These are phyloP conservation scores for Xylaria sp. DNA, from an alignment of 2,329 filamentous ascomycete species.

Conservation along the genomic window DNA sequence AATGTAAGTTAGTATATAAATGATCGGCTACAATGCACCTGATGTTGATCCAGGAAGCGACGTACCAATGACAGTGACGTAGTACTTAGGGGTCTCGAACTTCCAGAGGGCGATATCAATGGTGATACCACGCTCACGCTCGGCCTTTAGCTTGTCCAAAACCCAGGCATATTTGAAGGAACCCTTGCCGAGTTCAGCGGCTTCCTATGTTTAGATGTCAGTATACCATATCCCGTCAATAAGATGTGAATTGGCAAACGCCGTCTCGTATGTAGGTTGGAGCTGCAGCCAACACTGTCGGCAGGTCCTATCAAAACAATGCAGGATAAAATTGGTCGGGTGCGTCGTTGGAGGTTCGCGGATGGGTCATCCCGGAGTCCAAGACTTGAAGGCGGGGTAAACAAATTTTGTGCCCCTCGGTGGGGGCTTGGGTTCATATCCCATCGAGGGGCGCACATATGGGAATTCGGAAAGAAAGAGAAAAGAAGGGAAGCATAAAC, in stretches of 20 bases:
- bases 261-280: background rate
- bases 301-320: background rate
- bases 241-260: background rate
- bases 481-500: conserved; percentile 42
- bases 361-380: conserved; percentile 24
- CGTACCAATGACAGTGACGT: conserved; percentile 96
- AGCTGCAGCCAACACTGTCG: background rate
- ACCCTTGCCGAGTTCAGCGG: conserved; percentile 98
- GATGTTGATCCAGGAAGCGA: conserved; percentile 42
- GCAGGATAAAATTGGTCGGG: background rate
- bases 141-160: conserved; percentile 99
- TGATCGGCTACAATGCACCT: background rate
- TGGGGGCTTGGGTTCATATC: conserved; percentile 33
- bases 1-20: conserved; percentile 19
- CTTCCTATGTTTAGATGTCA: conserved; percentile 73
- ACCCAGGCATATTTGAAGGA: conserved; percentile 99
- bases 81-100: conserved; percentile 99
- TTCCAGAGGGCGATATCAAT: conserved; percentile 99
- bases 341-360: conserved; percentile 6
- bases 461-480: too few relatives aligned
- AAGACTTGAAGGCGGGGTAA: conserved; percentile 46
- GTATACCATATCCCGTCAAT: background rate
- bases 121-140: conserved; percentile 99
- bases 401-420: conserved; percentile 47
- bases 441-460: conserved; percentile 26